These are phyloP conservation scores for Vitis riparia DNA, from an alignment of 164 flowering plant genomes.

Conservation along the genomic window DNA sequence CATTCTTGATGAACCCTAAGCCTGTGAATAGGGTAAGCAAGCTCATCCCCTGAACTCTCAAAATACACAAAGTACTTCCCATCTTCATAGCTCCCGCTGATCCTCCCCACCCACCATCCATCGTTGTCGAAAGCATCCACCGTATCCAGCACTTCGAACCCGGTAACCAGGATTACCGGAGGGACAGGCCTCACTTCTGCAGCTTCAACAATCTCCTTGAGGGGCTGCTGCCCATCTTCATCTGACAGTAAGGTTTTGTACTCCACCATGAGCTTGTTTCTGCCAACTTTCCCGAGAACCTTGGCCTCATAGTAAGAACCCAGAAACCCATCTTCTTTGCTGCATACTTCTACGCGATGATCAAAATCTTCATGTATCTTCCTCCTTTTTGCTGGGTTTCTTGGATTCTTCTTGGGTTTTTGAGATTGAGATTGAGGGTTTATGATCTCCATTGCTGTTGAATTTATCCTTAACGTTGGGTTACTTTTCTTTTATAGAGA, in stretches of 20 bases:
- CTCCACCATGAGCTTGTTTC: slow-evolving; percentile 8
- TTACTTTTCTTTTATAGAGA: too few species aligned
- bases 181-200: slow-evolving; percentile 15
- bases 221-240: neutral
- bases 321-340: slow-evolving; percentile 25
- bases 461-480: too few species aligned
- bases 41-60: slow-evolving; percentile 11
- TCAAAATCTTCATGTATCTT: too few species aligned
- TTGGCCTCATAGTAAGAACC: slow-evolving; percentile 23
- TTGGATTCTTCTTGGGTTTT: too few species aligned
- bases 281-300: neutral
- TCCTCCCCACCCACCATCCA: slow-evolving; percentile 24
- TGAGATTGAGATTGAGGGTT: too few species aligned
- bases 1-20: slow-evolving; percentile 25
- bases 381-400: too few species aligned
- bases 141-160: slow-evolving; percentile 5
- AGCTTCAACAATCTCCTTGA: slow-evolving; percentile 11
- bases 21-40: neutral
- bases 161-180: neutral
- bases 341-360: slow-evolving; percentile 5
- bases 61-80: slow-evolving; percentile 12
- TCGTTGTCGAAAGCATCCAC: slow-evolving; percentile 25
- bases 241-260: slow-evolving; percentile 11
- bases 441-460: too few species aligned
- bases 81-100: slow-evolving; percentile 2